phyloP scores from a whole-genome alignment of 2,329 filamentous ascomycete species.

The Calonectria pauciramosa region DNA sequence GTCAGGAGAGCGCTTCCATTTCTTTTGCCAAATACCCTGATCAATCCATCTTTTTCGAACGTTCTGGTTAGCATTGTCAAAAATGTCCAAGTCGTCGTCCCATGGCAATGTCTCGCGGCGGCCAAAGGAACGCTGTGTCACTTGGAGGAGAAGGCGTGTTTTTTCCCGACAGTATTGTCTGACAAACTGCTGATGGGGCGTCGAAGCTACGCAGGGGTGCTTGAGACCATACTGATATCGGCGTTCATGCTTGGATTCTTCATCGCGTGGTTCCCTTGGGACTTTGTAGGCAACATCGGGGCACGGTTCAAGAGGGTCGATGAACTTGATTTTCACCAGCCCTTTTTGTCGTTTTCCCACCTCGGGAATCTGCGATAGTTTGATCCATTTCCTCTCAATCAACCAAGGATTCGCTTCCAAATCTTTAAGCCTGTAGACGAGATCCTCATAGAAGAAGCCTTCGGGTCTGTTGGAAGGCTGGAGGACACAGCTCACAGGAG shows the following conservation, averaged over 20 bases:
- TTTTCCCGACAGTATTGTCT: background rate
- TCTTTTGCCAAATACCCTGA: constrained; percentile 28
- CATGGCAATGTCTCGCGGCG: constrained; percentile 28
- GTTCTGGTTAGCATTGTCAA: constrained; percentile 24
- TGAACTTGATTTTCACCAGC: background rate
- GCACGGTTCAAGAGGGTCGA: background rate
- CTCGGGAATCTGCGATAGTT: no score
- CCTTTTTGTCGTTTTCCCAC: no score
- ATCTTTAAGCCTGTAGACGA: background rate
- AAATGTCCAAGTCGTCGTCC: constrained; percentile 12
- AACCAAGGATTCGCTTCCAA: background rate
- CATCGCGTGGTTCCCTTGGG: background rate
- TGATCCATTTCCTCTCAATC: background rate
- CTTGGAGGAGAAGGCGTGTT: constrained; percentile 7
- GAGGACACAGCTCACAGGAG: background rate
- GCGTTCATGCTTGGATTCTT: no score
- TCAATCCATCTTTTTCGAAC: constrained; percentile 28
- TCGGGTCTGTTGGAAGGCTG: background rate
- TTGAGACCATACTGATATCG: no score
- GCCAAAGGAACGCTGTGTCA: background rate
- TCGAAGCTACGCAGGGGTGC: background rate
- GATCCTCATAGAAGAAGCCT: background rate
- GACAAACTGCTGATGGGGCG: background rate
- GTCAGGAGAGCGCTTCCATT: no score
- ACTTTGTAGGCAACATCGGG: background rate